Evolutionary conservation across 176 grass and related monocot species (phyloP).

Genomic region (Elaeis guineensis): DNA sequence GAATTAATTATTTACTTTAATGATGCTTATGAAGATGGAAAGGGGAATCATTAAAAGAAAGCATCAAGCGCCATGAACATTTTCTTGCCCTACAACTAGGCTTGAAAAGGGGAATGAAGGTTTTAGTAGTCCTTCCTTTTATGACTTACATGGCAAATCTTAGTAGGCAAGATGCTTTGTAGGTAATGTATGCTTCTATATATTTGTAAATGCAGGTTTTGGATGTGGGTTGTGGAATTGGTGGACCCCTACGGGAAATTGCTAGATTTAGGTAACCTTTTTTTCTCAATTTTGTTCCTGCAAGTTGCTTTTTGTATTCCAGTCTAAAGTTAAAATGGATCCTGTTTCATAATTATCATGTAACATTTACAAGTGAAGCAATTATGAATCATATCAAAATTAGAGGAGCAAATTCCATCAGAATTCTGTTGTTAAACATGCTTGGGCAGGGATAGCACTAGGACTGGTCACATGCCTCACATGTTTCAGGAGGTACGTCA

Average conservation of each 20-base stretch:
- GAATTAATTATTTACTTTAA: background rate
- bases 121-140: conserved; percentile 8
- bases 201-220: conserved; percentile 46
- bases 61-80: conserved; percentile 89
- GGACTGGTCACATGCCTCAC: too few relatives aligned
- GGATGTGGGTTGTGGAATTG: conserved; percentile 93
- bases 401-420: too few relatives aligned
- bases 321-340: background rate
- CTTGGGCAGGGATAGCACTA: too few relatives aligned
- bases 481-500: too few relatives aligned
- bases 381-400: too few relatives aligned
- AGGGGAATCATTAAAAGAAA: conserved; percentile 84
- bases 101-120: conserved; percentile 91
- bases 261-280: conserved; percentile 79
- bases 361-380: too few relatives aligned
- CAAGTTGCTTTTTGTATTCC: conserved; percentile 3
- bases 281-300: background rate
- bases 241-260: conserved; percentile 88
- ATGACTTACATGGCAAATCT: background rate
- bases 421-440: too few relatives aligned
- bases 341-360: background rate
- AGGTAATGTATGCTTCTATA: too few relatives aligned
- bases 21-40: conserved; percentile 58
- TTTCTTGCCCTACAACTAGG: conserved; percentile 89
- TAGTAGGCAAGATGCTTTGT: background rate